Evolutionary conservation across 371 early-diverging fungal genomes (phyloP).

Genomic region (Rhizopus stolonifer): DNA sequence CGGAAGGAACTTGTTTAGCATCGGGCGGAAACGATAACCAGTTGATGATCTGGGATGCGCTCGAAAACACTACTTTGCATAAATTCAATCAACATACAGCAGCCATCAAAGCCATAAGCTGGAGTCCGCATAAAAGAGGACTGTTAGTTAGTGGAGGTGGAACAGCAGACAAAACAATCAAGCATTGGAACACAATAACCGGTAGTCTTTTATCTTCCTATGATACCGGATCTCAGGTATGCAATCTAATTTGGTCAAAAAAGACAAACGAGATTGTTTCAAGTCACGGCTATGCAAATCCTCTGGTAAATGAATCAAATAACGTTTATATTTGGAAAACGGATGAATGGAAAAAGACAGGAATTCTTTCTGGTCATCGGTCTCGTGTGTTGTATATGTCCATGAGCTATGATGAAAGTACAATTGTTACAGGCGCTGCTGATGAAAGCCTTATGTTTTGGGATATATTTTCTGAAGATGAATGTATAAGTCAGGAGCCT

Average conservation of each 20-base stretch:
- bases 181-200: slow-evolving; percentile 85
- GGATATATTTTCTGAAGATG: slow-evolving; percentile 54
- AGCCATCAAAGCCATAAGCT: slow-evolving; percentile 90
- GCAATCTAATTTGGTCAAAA: slow-evolving; percentile 83
- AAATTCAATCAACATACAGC: slow-evolving; percentile 70
- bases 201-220: slow-evolving; percentile 50
- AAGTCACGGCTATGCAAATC: slow-evolving; percentile 83
- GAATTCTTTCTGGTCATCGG: slow-evolving; percentile 76
- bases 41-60: slow-evolving; percentile 82
- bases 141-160: slow-evolving; percentile 96
- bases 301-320: slow-evolving; percentile 62
- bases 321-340: slow-evolving; percentile 89
- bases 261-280: slow-evolving; percentile 89
- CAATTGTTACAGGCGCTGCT: slow-evolving; percentile 87
- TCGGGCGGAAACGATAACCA: slow-evolving; percentile 19
- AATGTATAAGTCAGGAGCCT: slow-evolving; percentile 1
- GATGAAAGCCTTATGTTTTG: slow-evolving; percentile 98
- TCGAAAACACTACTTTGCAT: slow-evolving; percentile 50
- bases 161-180: slow-evolving; percentile 88
- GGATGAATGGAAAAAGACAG: slow-evolving; percentile 35
- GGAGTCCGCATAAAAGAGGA: slow-evolving; percentile 86
- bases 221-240: slow-evolving; percentile 73
- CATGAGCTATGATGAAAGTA: slow-evolving; percentile 86
- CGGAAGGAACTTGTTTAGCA: slow-evolving; percentile 42
- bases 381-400: slow-evolving; percentile 87